These are phyloP conservation scores for Rhododendron griersonianum DNA, from an alignment of 148 eudicot genomes.

Conservation along the genomic window DNA sequence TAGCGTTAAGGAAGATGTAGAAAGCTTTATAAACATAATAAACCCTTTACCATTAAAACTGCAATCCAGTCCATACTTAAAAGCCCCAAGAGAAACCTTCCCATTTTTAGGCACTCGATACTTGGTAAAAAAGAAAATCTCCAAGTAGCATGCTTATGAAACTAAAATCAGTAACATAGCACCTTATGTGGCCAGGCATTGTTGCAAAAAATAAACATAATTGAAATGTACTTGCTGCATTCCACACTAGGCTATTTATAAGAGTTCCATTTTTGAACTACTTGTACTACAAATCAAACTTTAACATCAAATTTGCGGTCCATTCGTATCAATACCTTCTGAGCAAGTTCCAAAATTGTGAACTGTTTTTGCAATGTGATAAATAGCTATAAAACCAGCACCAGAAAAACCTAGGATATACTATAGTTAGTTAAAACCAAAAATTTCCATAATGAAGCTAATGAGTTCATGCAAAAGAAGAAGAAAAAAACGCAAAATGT, in stretches of 20 bases:
- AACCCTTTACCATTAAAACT: background rate
- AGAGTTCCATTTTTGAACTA: background rate
- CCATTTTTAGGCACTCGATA: background rate
- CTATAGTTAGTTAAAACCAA: background rate
- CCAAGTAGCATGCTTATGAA: background rate
- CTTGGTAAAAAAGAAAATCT: too few species aligned
- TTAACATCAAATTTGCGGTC: background rate
- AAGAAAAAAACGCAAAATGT: background rate
- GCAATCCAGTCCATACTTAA: background rate
- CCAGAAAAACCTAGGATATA: background rate
- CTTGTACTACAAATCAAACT: background rate
- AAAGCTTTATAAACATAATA: too few species aligned
- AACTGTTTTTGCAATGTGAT: background rate
- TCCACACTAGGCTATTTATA: background rate
- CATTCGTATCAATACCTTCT: background rate
- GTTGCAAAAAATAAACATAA: background rate
- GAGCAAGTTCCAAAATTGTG: too few species aligned
- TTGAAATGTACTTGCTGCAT: background rate
- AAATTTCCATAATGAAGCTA: background rate
- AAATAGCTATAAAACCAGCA: background rate
- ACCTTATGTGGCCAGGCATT: background rate
- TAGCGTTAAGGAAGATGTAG: background rate
- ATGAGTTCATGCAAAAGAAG: background rate
- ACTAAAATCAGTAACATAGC: background rate
- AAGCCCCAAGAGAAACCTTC: background rate